Conservation (phyloP, 148 eudicot genomes). For the Fagopyrum tataricum region DNA sequence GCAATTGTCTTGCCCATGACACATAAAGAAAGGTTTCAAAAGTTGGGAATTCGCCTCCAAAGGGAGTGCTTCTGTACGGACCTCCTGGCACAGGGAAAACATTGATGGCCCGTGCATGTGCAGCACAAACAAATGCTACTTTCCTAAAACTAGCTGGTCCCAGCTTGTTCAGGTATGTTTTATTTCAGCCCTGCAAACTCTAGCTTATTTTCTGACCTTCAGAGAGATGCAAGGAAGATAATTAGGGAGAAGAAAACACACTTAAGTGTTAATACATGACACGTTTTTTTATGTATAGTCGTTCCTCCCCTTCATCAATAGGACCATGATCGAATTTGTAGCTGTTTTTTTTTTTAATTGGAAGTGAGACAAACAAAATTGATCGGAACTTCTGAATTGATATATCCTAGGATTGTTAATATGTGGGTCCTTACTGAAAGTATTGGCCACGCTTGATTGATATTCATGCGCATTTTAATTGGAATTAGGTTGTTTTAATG, state of each 20-base stretch:
- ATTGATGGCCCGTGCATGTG: slow-evolving; percentile 98
- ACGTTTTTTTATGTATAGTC: neutral
- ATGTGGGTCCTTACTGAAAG: neutral
- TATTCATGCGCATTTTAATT: neutral
- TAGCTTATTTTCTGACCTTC: neutral
- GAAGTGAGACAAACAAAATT: neutral
- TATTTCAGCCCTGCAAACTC: neutral
- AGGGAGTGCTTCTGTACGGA: slow-evolving; percentile 93
- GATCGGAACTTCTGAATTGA: neutral
- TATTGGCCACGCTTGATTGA: neutral
- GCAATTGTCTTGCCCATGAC: slow-evolving; percentile 99
- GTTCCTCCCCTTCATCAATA: neutral
- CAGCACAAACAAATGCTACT: slow-evolving; percentile 99
- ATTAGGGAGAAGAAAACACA: neutral
- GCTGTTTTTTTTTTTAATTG: neutral
- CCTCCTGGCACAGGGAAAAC: slow-evolving; percentile 99
- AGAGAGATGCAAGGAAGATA: neutral
- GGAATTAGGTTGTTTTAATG: neutral
- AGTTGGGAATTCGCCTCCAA: slow-evolving; percentile 90
- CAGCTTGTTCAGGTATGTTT: slow-evolving; percentile 87
- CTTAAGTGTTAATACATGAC: neutral
- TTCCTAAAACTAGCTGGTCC: slow-evolving; percentile 95
- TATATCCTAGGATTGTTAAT: neutral
- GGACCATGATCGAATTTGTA: neutral
- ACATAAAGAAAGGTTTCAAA: slow-evolving; percentile 87